Evolutionary conservation across 2,329 filamentous ascomycete species (phyloP), one percentile per base, ranked within the genome.

Genomic region (Xylaria digitata): DNA sequence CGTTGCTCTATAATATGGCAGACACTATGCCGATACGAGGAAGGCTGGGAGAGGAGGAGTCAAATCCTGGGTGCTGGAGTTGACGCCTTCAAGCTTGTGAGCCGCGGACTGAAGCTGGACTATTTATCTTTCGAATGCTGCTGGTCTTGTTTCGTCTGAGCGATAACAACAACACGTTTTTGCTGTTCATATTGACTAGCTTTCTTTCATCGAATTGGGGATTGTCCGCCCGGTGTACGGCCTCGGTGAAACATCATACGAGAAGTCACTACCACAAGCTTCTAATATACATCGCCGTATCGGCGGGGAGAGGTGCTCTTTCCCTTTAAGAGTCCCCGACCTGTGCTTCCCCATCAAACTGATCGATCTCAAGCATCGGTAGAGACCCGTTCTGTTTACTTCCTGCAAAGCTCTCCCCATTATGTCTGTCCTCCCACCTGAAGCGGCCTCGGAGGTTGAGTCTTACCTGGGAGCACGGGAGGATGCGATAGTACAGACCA

Each of bases 371-470:
- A 26, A 56, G 23, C 21, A 21, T 19, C 34, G 7, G 52, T 42
- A 54, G 34, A 21, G 17, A 50, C 5, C 37, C 13, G 23, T 15
- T 9, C 37, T 19, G n/a, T 9, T 32, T 42, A 23, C 45, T 56
- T 48, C 19, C 32, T 26, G n/a, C 30, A 53, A 42, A 42, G 5
- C 6, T 21, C 19, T 4, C 42, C 17, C 61, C n/a, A 21, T 19
- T 52, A 68, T 68, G 66, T 68, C 66, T 40, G 13, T 43, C 30
- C 15, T 63, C 50, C 46, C 49, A 57, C 52, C 71, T 37, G 21
- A 56, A 50, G 49, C 70, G 30, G 58, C 63, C 30, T 74, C 72
- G n/a, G 73, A 73, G 53, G 56, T 69, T 30, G 66, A 66, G 6
- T 68, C 61, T 55, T 65, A 69, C 52, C 48, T 71, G 50, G 66